These are phyloP conservation scores for Apiotrichum brassicae DNA, from an alignment of 1,284 basidiomycete species.

Conservation along the genomic window DNA sequence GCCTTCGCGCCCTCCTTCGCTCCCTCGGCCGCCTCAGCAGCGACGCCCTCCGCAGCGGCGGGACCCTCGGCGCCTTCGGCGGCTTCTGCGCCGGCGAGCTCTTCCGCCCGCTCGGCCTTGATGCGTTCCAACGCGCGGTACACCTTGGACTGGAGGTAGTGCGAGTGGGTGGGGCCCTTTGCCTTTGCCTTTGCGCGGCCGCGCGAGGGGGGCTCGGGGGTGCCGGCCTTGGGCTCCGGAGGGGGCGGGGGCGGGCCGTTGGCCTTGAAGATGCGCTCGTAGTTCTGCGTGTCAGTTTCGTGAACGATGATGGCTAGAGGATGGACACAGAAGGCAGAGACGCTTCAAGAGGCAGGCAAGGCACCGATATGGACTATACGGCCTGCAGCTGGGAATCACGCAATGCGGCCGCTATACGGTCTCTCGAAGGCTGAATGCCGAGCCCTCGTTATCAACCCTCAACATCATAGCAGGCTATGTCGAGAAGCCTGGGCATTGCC, in stretches of 20 bases:
- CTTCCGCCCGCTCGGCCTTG: conserved; percentile 39
- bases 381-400: too few species aligned
- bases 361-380: too few species aligned
- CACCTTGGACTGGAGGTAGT: conserved; percentile 96
- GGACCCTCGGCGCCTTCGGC: conserved; percentile 17
- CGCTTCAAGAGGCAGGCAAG: too few species aligned
- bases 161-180: conserved; percentile 54
- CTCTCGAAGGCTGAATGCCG: too few species aligned
- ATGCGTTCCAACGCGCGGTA: conserved; percentile 89
- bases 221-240: conserved; percentile 42
- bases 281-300: conserved; percentile 57
- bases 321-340: neutral
- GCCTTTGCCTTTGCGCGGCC: conserved; percentile 10
- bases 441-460: too few species aligned
- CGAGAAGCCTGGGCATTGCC: too few species aligned
- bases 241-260: conserved; percentile 63
- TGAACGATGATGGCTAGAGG: neutral
- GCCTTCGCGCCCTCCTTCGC: conserved; percentile 1
- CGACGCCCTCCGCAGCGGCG: conserved; percentile 14
- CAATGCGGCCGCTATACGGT: too few species aligned
- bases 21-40: conserved; percentile 8
- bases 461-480: too few species aligned
- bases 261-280: conserved; percentile 85
- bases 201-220: conserved; percentile 22
- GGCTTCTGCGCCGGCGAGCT: conserved; percentile 12